These are phyloP conservation scores for Trifolium repens DNA, from an alignment of 306 rosid genomes.

Conservation along the genomic window DNA sequence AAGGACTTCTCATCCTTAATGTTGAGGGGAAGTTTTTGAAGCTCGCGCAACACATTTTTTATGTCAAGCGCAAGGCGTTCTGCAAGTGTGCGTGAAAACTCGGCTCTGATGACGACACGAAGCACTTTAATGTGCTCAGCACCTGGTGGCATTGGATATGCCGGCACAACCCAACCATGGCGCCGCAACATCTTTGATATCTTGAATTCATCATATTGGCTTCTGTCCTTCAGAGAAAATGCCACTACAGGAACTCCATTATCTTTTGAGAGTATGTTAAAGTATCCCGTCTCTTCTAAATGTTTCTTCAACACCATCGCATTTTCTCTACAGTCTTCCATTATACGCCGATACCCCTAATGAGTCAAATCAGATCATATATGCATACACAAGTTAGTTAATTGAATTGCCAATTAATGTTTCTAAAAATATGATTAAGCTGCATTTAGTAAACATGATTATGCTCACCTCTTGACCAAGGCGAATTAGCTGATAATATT, in stretches of 20 bases:
- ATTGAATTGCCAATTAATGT: not conserved
- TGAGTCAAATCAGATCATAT: not conserved
- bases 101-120: constrained; percentile 60
- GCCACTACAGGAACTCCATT: constrained; percentile 86
- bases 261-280: constrained; percentile 76
- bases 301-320: constrained; percentile 59
- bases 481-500: constrained; percentile 67
- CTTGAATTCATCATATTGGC: constrained; percentile 49
- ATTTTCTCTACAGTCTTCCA: constrained; percentile 66
- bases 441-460: not conserved
- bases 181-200: constrained; percentile 59
- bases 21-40: constrained; percentile 39
- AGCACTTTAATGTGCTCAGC: constrained; percentile 61
- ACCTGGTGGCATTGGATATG: constrained; percentile 65
- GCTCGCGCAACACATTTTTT: constrained; percentile 49
- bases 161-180: constrained; percentile 67
- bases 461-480: constrained; percentile 60
- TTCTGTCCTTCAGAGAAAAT: constrained; percentile 72
- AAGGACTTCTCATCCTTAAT: constrained; percentile 8
- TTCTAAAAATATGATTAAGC: constrained; percentile 1
- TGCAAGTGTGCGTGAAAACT: constrained; percentile 56
- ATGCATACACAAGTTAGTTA: not conserved
- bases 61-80: constrained; percentile 58
- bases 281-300: constrained; percentile 62
- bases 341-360: constrained; percentile 59